Percentiles rank a stretch among this genome's conserved stretches.
Conservation (phyloP, 148 eudicot genomes). For the Diospyros kaki region DNA sequence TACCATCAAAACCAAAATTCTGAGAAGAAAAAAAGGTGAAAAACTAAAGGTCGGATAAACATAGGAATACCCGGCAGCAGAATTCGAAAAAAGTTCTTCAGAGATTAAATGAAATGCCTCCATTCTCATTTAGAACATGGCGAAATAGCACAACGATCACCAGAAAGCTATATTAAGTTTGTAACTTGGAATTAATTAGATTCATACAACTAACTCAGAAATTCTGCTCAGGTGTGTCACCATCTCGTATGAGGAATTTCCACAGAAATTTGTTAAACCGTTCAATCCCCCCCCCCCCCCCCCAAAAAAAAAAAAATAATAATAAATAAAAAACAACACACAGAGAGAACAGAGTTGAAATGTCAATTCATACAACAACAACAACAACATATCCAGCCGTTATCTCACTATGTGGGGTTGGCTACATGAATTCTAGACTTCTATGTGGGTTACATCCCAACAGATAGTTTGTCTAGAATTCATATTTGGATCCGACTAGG, state of each 20-base stretch:
- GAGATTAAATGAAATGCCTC: background rate
- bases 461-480: no score
- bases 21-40: conserved; percentile 27
- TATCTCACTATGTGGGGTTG: no score
- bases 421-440: no score
- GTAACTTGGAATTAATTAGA: background rate
- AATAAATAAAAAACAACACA: no score
- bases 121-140: background rate
- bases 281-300: background rate
- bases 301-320: no score
- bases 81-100: background rate
- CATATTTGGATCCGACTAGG: no score
- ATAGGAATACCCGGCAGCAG: background rate
- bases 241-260: background rate
- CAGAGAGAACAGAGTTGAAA: no score
- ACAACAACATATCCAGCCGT: no score
- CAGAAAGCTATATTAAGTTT: background rate
- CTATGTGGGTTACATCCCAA: no score
- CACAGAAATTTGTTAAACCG: background rate
- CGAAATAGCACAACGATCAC: background rate
- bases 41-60: conserved; percentile 9
- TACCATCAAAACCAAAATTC: conserved; percentile 87
- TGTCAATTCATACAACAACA: no score
- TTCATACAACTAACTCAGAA: no score
- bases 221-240: background rate